Conservation (phyloP, 129 eudicot species). For the Chrysanthemum seticuspe region DNA sequence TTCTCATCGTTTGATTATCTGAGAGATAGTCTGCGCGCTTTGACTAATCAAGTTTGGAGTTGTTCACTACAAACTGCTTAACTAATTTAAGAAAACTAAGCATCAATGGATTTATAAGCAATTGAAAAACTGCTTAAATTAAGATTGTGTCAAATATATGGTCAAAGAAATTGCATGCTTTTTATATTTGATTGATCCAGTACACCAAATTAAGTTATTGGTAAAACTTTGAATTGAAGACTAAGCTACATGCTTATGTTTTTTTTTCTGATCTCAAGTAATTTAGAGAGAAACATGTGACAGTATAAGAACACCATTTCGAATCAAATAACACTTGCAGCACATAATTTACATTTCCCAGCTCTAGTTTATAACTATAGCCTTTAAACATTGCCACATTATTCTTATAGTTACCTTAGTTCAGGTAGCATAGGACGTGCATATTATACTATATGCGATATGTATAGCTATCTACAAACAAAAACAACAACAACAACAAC, state of each 20-base stretch:
- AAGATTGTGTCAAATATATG: not conserved
- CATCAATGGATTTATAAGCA: too few species aligned
- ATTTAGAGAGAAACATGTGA: not conserved
- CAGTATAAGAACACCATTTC: conserved; percentile 16
- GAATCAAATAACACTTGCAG: conserved; percentile 20
- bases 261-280: not conserved
- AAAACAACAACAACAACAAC: too few species aligned
- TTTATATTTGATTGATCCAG: conserved; percentile 29
- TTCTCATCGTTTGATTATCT: too few species aligned
- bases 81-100: too few species aligned
- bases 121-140: not conserved
- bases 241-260: conserved; percentile 22
- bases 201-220: conserved; percentile 27
- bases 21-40: too few species aligned
- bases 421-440: conserved; percentile 7
- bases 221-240: conserved; percentile 36
- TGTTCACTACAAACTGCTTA: too few species aligned
- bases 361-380: conserved; percentile 31
- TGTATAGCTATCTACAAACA: not conserved
- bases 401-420: conserved; percentile 18
- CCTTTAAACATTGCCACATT: conserved; percentile 34
- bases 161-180: conserved; percentile 8
- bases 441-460: conserved; percentile 1
- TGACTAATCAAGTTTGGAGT: too few species aligned
- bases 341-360: conserved; percentile 23